A percentile compares a stretch with the other conserved stretches of the same genome.
These are phyloP conservation scores for Fusarium tjaetaba DNA, from an alignment of 2,329 filamentous ascomycete genomes.

Conservation along the genomic window DNA sequence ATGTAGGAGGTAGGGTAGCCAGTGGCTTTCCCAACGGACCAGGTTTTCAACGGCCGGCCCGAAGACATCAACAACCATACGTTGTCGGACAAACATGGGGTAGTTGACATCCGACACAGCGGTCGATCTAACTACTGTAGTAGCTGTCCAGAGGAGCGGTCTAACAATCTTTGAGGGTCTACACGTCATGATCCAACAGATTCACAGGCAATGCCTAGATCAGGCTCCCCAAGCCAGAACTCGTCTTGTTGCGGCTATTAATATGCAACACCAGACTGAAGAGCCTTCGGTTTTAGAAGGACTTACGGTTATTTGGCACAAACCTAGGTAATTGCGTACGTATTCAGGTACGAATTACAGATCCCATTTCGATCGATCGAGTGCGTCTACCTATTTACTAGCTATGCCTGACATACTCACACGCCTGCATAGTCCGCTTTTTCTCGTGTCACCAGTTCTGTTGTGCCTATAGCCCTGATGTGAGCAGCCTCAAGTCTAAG, in stretches of 20 bases:
- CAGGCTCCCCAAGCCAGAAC: conserved; percentile 5
- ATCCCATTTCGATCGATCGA: conserved; percentile 2
- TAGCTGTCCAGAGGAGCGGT: conserved; percentile 5
- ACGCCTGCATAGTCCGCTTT: conserved; percentile 8
- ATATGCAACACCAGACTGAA: neutral
- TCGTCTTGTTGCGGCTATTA: conserved; percentile 17
- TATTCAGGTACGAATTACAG: conserved; percentile 15
- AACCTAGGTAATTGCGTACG: conserved; percentile 17
- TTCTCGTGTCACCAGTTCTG: conserved; percentile 35
- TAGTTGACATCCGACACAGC: conserved; percentile 18
- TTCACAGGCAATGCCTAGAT: conserved; percentile 2
- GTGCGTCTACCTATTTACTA: conserved; percentile 3
- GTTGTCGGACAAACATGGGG: conserved; percentile 15
- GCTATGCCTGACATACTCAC: conserved; percentile 7
- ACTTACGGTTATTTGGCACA: conserved; percentile 18
- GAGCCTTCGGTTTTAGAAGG: conserved; percentile 31
- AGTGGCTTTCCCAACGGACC: conserved; percentile 6
- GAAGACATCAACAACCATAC: conserved; percentile 26
- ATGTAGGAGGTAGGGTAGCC: neutral
- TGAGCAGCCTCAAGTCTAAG: conserved; percentile 25
- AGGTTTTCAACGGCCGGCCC: conserved; percentile 20
- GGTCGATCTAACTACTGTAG: neutral
- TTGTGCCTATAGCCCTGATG: conserved; percentile 9
- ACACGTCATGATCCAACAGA: conserved; percentile 3
- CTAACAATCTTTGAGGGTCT: neutral